Conservation (phyloP, 129 eudicot genomes). For the Saposhnikovia divaricata region DNA sequence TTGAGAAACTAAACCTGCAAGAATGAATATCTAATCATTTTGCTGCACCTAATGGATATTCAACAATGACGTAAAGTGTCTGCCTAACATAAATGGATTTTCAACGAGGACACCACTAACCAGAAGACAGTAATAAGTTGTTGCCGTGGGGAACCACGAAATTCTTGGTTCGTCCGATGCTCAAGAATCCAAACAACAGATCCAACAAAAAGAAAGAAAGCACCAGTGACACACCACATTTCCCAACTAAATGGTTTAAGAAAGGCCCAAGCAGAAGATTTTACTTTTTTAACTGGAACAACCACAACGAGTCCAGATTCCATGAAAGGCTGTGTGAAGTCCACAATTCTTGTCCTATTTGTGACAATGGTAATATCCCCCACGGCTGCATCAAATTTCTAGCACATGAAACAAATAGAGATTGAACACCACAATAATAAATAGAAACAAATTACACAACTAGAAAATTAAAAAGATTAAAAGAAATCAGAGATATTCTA, state of each 20-base stretch:
- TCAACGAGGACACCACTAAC: slow-evolving; percentile 34
- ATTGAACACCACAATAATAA: neutral
- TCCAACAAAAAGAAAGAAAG: slow-evolving; percentile 80
- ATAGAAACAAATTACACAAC: neutral
- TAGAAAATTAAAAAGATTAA: neutral
- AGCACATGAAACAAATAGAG: slow-evolving; percentile 14
- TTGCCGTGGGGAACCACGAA: slow-evolving; percentile 90
- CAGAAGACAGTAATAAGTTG: slow-evolving; percentile 76
- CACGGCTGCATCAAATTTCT: slow-evolving; percentile 93
- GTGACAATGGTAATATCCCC: slow-evolving; percentile 87
- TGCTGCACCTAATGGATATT: neutral
- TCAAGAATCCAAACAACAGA: slow-evolving; percentile 90
- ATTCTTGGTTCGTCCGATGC: slow-evolving; percentile 71
- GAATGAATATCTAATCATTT: slow-evolving; percentile 3
- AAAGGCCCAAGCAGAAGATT: slow-evolving; percentile 84
- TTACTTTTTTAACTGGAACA: slow-evolving; percentile 44
- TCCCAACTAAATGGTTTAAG: slow-evolving; percentile 72
- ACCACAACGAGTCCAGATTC: slow-evolving; percentile 92
- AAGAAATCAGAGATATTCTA: neutral
- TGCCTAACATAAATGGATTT: neutral
- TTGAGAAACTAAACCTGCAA: slow-evolving; percentile 98
- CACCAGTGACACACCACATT: slow-evolving; percentile 87
- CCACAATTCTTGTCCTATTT: slow-evolving; percentile 83
- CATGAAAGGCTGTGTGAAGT: slow-evolving; percentile 91
- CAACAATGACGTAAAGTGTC: neutral